Percentiles rank a stretch among this genome's conserved stretches.
These are phyloP conservation scores for Ramularia endophylla DNA, from an alignment of 2,329 filamentous ascomycete species.

Conservation along the genomic window DNA sequence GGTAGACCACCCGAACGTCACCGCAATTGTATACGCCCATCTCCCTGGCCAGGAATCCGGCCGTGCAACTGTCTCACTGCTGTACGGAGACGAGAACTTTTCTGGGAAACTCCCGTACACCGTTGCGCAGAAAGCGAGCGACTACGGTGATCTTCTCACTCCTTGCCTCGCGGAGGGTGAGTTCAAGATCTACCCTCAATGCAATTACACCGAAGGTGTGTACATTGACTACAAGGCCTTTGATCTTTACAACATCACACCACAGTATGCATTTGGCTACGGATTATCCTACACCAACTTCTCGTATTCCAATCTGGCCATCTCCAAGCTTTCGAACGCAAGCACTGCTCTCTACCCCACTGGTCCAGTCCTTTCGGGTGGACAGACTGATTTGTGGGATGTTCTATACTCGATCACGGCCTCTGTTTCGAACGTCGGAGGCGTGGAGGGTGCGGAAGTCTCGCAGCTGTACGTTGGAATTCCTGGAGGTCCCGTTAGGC, in stretches of 20 bases:
- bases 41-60: conserved; percentile 20
- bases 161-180: conserved; percentile 33
- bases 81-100: conserved; percentile 27
- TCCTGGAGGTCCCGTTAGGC: conserved; percentile 19
- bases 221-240: conserved; percentile 70
- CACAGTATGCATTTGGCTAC: conserved; percentile 38
- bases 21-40: conserved; percentile 17
- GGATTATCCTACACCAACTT: conserved; percentile 72
- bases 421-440: conserved; percentile 58
- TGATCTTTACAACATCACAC: conserved; percentile 34
- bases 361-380: neutral
- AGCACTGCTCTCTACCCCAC: neutral
- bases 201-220: conserved; percentile 48
- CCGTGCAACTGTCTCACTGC: conserved; percentile 17
- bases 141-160: conserved; percentile 27
- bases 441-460: conserved; percentile 46
- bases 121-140: conserved; percentile 24
- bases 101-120: conserved; percentile 29
- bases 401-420: conserved; percentile 50
- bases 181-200: conserved; percentile 29
- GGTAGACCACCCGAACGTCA: conserved; percentile 24
- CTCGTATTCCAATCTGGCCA: conserved; percentile 59
- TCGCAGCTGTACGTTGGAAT: conserved; percentile 46
- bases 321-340: conserved; percentile 40
- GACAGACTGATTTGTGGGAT: conserved; percentile 50